Conservation (phyloP, 768 basidiomycete genomes). For the Tricholoma terreum region DNA sequence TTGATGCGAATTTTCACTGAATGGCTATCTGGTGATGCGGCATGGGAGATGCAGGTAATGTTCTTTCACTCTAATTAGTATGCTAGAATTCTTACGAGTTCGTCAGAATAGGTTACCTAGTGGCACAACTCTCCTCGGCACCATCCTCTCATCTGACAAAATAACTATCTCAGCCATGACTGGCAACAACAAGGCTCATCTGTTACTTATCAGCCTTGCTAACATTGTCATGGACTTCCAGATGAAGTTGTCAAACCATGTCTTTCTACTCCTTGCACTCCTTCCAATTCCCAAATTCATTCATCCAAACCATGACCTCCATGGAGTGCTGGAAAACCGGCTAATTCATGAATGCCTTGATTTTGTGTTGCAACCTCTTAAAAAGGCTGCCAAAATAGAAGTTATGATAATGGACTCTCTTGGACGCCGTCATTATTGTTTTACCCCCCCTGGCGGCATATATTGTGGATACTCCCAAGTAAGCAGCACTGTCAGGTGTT, state of each 20-base stretch:
- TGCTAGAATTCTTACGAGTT: too few species aligned
- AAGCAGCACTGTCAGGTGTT: conserved; percentile 25
- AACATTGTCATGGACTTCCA: conserved; percentile 11
- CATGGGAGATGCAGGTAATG: conserved; percentile 21
- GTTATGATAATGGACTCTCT: conserved; percentile 25
- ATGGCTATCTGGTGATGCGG: conserved; percentile 19
- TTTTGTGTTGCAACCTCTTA: conserved; percentile 20
- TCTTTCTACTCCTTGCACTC: background rate
- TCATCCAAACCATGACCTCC: background rate
- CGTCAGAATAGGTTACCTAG: too few species aligned
- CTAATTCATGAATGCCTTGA: conserved; percentile 29
- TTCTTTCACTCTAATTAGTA: too few species aligned
- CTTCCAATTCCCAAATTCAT: conserved; percentile 15
- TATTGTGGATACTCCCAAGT: conserved; percentile 29
- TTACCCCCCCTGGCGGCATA: conserved; percentile 25
- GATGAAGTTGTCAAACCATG: conserved; percentile 5
- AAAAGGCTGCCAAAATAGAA: conserved; percentile 22
- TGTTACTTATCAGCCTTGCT: conserved; percentile 11
- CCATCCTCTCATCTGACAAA: too few species aligned
- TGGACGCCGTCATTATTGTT: conserved; percentile 20
- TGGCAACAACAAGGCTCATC: conserved; percentile 11
- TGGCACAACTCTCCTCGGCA: too few species aligned
- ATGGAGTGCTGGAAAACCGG: conserved; percentile 21
- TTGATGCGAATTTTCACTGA: conserved; percentile 18
- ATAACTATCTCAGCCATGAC: conserved; percentile 15